Evolutionary conservation across 2,329 filamentous ascomycete species (phyloP), one percentile per base, ranked within the genome.

Genomic region (Pseudogymnoascus sp.): DNA sequence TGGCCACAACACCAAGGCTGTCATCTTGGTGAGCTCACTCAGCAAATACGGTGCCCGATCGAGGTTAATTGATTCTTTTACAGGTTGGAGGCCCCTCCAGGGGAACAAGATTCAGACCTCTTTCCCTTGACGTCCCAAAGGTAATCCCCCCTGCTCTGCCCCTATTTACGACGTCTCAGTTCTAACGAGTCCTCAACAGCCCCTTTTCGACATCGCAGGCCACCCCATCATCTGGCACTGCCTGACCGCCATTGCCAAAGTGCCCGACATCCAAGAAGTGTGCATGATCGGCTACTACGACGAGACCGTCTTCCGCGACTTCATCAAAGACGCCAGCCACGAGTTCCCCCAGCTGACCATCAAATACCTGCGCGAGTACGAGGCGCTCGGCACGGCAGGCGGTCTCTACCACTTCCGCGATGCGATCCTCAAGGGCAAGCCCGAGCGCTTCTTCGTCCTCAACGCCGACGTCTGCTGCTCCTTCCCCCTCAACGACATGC

Each of bases 201-300:
- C 95, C 68, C 90, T 99, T 70, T 98, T 99, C 81, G 93, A 97
- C 77, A 92, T 99, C 73, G 95, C 95, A 70, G 95, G 95, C 71
- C 95, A 99, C 78, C 92, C 93, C 71, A 98, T 99, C 80, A 92
- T 98, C 81, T 93, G 93, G 84, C 95, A 99, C 82, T 96, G 93
- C 82, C 85, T 99, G 75, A 90, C 89, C 72, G 92, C 95, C 72
- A 85, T 98, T 73, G 87, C 90, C 69, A 96, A 93, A 76, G 90
- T 98, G 65, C 89, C 91, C 72, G 89, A 90, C 73, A 91, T 99
- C 77, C 90, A 92, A 74, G 95, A 99, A 78, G 93, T 99, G 71
- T 93, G 95, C 81, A 88, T 99, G 73, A 96, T 99, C 74, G 95
- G 95, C 74, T 99, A 99, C 85, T 99, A 98, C 78, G 95, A 99